phyloP scores from a whole-genome alignment of 1,284 basidiomycete species.

The Pseudozyma flocculosa region DNA sequence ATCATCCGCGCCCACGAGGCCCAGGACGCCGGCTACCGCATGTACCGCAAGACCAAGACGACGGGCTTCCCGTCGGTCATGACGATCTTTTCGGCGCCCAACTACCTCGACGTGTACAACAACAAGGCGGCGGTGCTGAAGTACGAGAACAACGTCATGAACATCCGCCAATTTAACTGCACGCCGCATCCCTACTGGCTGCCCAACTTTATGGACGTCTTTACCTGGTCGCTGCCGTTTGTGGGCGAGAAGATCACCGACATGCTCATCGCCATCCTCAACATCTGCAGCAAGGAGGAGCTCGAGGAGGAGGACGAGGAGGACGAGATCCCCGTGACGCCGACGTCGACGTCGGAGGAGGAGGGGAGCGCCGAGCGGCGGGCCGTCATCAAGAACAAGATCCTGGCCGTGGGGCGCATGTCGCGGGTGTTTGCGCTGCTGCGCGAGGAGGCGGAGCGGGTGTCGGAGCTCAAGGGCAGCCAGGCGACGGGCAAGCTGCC shows the following conservation, averaged over 20 bases:
- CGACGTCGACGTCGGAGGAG: constrained; percentile 20
- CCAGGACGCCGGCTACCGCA: constrained; percentile 86
- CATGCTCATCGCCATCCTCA: constrained; percentile 91
- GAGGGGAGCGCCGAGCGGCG: constrained; percentile 73
- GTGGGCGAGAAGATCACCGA: constrained; percentile 97
- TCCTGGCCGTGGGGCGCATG: constrained; percentile 95
- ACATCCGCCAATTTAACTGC: constrained; percentile 90
- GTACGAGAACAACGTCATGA: constrained; percentile 95
- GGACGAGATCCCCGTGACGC: constrained; percentile 47
- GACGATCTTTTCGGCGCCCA: constrained; percentile 91
- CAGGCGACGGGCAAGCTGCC: constrained; percentile 77
- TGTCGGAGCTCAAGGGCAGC: constrained; percentile 92
- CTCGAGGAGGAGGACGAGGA: constrained; percentile 81
- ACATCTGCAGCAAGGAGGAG: constrained; percentile 91
- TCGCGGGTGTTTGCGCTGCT: constrained; percentile 91
- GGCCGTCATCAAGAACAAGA: constrained; percentile 93
- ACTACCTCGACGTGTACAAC: constrained; percentile 94
- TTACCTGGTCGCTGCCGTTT: constrained; percentile 98
- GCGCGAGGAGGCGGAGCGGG: constrained; percentile 97
- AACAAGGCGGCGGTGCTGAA: constrained; percentile 96
- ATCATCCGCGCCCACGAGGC: constrained; percentile 94
- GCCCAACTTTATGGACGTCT: constrained; percentile 98
- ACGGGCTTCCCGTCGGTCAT: constrained; percentile 88
- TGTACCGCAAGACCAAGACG: constrained; percentile 94
- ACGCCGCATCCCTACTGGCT: constrained; percentile 95